Conservation (phyloP, 129 eudicot genomes). For the Lactuca saligna region DNA sequence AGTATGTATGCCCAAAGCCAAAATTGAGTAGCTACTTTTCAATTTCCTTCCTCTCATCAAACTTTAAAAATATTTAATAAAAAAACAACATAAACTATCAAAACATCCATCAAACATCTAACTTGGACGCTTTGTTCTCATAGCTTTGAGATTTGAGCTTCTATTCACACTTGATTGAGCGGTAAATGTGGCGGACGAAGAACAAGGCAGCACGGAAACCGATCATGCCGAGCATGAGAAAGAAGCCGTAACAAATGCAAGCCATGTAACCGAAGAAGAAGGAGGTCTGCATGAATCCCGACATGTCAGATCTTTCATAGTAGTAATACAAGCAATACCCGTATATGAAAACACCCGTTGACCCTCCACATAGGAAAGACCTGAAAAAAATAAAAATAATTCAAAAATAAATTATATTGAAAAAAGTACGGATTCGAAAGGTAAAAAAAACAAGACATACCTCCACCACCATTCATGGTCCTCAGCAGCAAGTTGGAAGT, state of each 20-base stretch:
- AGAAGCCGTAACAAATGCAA: conserved; percentile 68
- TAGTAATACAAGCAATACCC: conserved; percentile 63
- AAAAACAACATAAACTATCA: conserved; percentile 21
- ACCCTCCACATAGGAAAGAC: conserved; percentile 70
- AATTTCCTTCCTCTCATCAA: conserved; percentile 1
- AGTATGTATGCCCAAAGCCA: conserved; percentile 7
- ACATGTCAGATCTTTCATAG: conserved; percentile 52
- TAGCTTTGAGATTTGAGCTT: no score
- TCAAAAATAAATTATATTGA: not conserved
- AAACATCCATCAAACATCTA: conserved; percentile 18
- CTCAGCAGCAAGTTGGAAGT: conserved; percentile 74
- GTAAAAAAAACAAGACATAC: conserved; percentile 28
- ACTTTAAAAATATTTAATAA: not conserved
- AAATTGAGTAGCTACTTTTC: conserved; percentile 14
- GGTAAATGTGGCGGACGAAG: conserved; percentile 56
- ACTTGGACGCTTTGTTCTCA: not conserved
- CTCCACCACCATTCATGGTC: conserved; percentile 83
- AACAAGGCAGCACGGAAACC: conserved; percentile 60
- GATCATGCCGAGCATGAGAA: conserved; percentile 55
- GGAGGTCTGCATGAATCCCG: conserved; percentile 61
- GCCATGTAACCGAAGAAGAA: conserved; percentile 73
- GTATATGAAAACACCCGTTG: conserved; percentile 58
- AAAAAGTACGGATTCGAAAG: not conserved
- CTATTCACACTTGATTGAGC: conserved; percentile 67
- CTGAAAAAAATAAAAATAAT: conserved; percentile 20